phyloP scores from a whole-genome alignment of 495 filamentous ascomycete species.

The Lepidopterella palustris region DNA sequence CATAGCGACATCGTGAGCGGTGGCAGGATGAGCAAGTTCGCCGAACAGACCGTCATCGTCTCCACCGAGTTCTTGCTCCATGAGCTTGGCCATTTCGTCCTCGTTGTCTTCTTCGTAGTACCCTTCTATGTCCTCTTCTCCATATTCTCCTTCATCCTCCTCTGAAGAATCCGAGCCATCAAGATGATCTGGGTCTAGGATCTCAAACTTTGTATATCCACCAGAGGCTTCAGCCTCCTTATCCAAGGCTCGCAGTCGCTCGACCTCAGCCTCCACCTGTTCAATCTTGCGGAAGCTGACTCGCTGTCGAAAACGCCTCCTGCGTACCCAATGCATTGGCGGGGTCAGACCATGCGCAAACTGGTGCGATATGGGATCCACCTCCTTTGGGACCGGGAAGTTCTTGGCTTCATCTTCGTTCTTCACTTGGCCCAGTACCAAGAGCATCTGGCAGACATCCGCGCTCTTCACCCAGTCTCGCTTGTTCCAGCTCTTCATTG shows the following conservation, averaged over 20 bases:
- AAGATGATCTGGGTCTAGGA: conserved; percentile 55
- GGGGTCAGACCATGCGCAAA: conserved; percentile 92
- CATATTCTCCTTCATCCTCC: conserved; percentile 44
- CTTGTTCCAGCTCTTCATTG: conserved; percentile 94
- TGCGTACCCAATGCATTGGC: conserved; percentile 78
- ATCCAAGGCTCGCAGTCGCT: conserved; percentile 68
- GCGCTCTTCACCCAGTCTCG: conserved; percentile 87
- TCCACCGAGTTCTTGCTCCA: conserved; percentile 31
- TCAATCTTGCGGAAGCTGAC: conserved; percentile 80
- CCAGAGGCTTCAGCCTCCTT: conserved; percentile 44
- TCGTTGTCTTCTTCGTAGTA: conserved; percentile 29
- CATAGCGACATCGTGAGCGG: conserved; percentile 29
- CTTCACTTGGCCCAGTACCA: conserved; percentile 64
- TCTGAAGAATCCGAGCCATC: conserved; percentile 46
- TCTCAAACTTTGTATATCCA: conserved; percentile 47
- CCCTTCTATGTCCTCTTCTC: conserved; percentile 17
- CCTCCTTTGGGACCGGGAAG: conserved; percentile 56
- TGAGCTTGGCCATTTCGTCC: conserved; percentile 44
- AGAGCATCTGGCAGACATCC: conserved; percentile 92
- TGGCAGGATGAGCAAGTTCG: conserved; percentile 17
- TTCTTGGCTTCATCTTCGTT: conserved; percentile 68
- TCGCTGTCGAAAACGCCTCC: conserved; percentile 78
- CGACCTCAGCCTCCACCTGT: conserved; percentile 75
- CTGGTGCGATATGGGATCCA: conserved; percentile 58
- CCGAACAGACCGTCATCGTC: conserved; percentile 27